Base-by-base conservation (phyloP, 805 yeast genomes). In the Vanderwaltozyma polyspora region DNA sequence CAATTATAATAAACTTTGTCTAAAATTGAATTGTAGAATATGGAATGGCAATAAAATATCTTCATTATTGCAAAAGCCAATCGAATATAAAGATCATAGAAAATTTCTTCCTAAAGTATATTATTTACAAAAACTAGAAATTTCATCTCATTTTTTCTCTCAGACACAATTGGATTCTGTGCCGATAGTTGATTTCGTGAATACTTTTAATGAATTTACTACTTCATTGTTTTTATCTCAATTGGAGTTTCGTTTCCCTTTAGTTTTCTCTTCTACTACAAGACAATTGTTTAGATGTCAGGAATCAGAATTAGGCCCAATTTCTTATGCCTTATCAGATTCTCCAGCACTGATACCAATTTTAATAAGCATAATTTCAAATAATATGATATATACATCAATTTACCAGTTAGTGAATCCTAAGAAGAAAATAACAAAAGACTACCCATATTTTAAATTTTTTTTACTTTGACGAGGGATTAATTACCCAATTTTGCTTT, bases 161-260 rank as follows among this genome's bases (percentile, higher is more conserved):
- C n/a, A n/a, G n/a, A 21, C 23, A 21, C 10, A n/a, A n/a, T 6
- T 15, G 34, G 17, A 24, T 15, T 9, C 6, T 12, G 6, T 11
- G 2, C 16, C 14, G 13, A 3, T 11, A 29, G 25, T 28, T 17
- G 34, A 27, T 4, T n/a, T 42, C 8, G 13, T 41, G 4, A 25
- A 36, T 6, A 52, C 46, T 19, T 34, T 49, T 29, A 52, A 53
- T 27, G 55, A 52, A 25, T 56, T 40, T 38, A 23, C 51, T 13
- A 28, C 44, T 2, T 55, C 59, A 2, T 36, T 58, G 21, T 26
- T 58, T 9, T n/a, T 55, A 3, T 52, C 59, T 0, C 54, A 59
- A 29, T 40, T 59, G 33, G 66, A 61, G 33, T 54, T 57, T 28
- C 51, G 48, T 25, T 51, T 48, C 37, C 64, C 66, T 4, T 36